Evolutionary conservation across 257 asterid genomes (phyloP).

Genomic region (Penstemon davidsonii): DNA sequence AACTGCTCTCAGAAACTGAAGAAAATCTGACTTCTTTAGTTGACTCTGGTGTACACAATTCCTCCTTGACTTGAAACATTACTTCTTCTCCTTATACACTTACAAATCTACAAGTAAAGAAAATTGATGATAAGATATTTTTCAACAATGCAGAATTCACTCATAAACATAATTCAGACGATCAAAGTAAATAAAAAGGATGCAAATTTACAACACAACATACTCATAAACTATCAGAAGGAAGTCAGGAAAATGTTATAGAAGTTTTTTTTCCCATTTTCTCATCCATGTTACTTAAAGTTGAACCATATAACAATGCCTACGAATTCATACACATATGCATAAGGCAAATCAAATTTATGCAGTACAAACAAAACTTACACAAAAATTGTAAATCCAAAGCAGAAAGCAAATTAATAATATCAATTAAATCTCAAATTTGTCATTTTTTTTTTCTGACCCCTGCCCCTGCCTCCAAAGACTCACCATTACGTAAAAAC

Average conservation of each 20-base stretch:
- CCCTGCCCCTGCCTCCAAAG: too few species aligned
- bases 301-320: neutral
- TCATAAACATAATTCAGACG: neutral
- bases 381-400: neutral
- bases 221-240: constrained; percentile 3
- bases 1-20: constrained; percentile 43
- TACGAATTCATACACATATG: neutral
- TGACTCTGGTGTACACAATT: constrained; percentile 34
- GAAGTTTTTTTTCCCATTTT: neutral
- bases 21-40: constrained; percentile 32
- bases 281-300: neutral
- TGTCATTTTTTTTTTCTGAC: neutral
- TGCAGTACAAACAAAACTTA: neutral
- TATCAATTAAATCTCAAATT: neutral
- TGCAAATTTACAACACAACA: constrained; percentile 9
- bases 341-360: constrained; percentile 13
- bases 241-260: neutral
- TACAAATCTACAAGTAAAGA: constrained; percentile 20
- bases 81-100: constrained; percentile 28
- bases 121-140: constrained; percentile 5
- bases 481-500: too few species aligned
- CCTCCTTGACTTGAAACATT: constrained; percentile 42
- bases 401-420: neutral
- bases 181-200: constrained; percentile 5
- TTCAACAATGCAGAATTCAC: neutral